These are phyloP conservation scores for Bidens hawaiensis DNA, from an alignment of 140 eudicot genomes.

Conservation along the genomic window DNA sequence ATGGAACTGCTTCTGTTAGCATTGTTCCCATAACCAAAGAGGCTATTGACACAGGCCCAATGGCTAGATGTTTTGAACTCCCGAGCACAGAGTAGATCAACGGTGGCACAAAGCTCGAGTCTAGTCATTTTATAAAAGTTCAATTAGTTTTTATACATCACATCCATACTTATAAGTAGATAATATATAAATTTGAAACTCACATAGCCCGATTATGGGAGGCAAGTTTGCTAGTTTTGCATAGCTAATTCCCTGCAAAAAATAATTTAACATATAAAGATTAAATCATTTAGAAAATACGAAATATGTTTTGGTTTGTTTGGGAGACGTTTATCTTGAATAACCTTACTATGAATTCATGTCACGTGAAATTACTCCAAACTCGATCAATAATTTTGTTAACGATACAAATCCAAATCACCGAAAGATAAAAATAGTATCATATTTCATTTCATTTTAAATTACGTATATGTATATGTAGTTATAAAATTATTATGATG, in stretches of 20 bases:
- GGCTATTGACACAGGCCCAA: slow-evolving; percentile 98
- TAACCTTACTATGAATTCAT: background rate
- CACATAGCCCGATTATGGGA: slow-evolving; percentile 91
- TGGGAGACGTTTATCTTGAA: no score
- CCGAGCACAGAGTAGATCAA: slow-evolving; percentile 90
- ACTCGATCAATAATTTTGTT: no score
- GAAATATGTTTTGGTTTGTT: no score
- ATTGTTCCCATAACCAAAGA: slow-evolving; percentile 98
- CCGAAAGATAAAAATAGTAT: no score
- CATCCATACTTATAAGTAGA: background rate
- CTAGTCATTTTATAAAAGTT: slow-evolving; percentile 31
- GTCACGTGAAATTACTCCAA: background rate
- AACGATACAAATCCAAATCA: no score
- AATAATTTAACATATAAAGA: background rate
- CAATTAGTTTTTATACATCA: background rate
- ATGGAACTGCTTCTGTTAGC: slow-evolving; percentile 78
- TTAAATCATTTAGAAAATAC: background rate
- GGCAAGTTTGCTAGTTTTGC: slow-evolving; percentile 98
- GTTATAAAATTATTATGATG: no score
- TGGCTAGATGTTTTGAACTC: slow-evolving; percentile 89
- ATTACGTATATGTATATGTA: no score
- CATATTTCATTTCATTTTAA: no score
- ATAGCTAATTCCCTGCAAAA: slow-evolving; percentile 87
- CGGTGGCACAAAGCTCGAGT: slow-evolving; percentile 98
- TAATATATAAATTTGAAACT: slow-evolving; percentile 18